These are phyloP conservation scores for Cordyceps cicadae DNA, from an alignment of 2,329 filamentous ascomycete genomes.

Conservation along the genomic window DNA sequence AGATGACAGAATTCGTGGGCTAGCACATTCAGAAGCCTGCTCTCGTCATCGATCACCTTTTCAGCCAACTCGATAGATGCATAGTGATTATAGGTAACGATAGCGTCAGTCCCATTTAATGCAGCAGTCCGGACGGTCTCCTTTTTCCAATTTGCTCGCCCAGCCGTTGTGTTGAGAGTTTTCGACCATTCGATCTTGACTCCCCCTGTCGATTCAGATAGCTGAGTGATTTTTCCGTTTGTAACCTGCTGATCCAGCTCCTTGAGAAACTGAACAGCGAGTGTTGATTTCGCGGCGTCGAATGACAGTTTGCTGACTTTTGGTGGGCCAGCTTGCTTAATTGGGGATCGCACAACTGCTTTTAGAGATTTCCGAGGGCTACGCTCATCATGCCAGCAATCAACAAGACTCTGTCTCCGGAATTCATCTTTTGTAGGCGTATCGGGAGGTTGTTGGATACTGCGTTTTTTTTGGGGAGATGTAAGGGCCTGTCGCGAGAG, in stretches of 20 bases:
- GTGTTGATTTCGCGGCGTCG: constrained; percentile 48
- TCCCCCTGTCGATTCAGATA: constrained; percentile 59
- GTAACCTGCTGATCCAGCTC: constrained; percentile 64
- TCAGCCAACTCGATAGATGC: constrained; percentile 81
- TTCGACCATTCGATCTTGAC: constrained; percentile 66
- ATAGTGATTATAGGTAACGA: constrained; percentile 42
- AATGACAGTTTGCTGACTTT: constrained; percentile 50
- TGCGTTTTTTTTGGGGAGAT: constrained; percentile 25
- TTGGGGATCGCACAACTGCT: constrained; percentile 19
- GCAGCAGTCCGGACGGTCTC: constrained; percentile 39
- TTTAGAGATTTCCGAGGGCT: constrained; percentile 38
- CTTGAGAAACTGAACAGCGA: constrained; percentile 55
- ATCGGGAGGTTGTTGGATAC: constrained; percentile 47
- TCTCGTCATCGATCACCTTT: constrained; percentile 73
- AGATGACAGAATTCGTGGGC: constrained; percentile 96
- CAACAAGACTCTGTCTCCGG: constrained; percentile 50
- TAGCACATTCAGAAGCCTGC: constrained; percentile 78
- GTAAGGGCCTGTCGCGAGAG: constrained; percentile 15
- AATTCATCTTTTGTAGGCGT: constrained; percentile 47
- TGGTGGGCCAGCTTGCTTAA: constrained; percentile 26
- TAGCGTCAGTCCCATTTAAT: constrained; percentile 19
- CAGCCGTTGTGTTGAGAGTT: constrained; percentile 72
- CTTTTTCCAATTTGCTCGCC: constrained; percentile 63
- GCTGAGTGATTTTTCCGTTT: constrained; percentile 45
- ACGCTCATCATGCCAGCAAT: constrained; percentile 57